A percentile compares a stretch with the other conserved stretches of the same genome.
Evolutionary conservation across 140 eudicot species (phyloP).

Genomic region (Stevia rebaudiana): DNA sequence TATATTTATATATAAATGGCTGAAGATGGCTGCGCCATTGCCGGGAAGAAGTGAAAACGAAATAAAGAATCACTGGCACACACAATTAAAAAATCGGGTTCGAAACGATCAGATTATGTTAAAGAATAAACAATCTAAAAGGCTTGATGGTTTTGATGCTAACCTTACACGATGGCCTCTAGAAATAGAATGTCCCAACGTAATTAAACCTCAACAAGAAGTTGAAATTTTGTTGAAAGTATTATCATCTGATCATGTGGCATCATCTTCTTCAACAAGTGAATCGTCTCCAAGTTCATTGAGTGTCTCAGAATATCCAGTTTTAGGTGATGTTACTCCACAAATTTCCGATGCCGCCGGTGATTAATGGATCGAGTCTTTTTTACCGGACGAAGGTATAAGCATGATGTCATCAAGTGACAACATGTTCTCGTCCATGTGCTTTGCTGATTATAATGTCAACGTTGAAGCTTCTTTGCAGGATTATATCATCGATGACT

Average conservation of each 20-base stretch:
- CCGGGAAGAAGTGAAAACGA: constrained; percentile 95
- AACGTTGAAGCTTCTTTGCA: background rate
- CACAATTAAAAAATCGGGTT: constrained; percentile 42
- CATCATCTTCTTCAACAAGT: constrained; percentile 21
- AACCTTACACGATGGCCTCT: background rate
- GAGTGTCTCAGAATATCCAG: constrained; percentile 12
- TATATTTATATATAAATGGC: constrained; percentile 58
- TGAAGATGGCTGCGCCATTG: constrained; percentile 65
- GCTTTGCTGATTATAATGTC: background rate
- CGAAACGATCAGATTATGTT: background rate
- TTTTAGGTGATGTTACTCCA: constrained; percentile 12
- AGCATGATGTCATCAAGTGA: constrained; percentile 9
- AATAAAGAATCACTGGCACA: constrained; percentile 84
- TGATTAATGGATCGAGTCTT: constrained; percentile 26
- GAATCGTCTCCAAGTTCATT: constrained; percentile 14
- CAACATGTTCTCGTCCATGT: constrained; percentile 16
- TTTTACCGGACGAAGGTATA: constrained; percentile 22
- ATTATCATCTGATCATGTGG: constrained; percentile 13
- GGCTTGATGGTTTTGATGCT: background rate
- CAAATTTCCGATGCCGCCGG: background rate
- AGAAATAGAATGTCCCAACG: background rate
- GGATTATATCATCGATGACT: constrained; percentile 20
- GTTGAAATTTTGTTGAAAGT: constrained; percentile 26
- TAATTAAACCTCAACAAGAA: constrained; percentile 6
- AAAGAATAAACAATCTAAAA: constrained; percentile 7